A percentile compares a stretch with the other conserved stretches of the same genome.
Evolutionary conservation across 345 rosid species (phyloP).

Genomic region (Arabis hirsuta): DNA sequence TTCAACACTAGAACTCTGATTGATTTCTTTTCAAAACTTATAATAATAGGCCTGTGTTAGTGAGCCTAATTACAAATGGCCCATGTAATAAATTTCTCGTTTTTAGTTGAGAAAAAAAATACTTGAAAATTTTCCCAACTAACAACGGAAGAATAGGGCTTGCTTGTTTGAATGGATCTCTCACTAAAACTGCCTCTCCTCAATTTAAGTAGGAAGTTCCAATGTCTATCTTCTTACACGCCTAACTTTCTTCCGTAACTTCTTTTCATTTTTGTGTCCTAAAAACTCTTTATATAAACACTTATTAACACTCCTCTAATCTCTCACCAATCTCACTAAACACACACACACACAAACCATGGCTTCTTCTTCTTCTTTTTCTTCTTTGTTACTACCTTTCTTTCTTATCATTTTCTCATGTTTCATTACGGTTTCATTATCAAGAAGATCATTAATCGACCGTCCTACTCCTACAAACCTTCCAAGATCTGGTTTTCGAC

Average conservation of each 20-base stretch:
- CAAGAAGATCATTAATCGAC: constrained; percentile 40
- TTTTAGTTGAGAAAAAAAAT: constrained; percentile 15
- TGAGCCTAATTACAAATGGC: neutral
- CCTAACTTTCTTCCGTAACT: constrained; percentile 32
- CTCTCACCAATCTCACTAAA: constrained; percentile 23
- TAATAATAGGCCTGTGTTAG: neutral
- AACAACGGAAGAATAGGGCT: constrained; percentile 44
- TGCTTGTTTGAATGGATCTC: constrained; percentile 42
- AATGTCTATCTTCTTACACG: constrained; percentile 41
- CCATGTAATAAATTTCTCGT: neutral
- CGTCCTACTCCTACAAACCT: constrained; percentile 30
- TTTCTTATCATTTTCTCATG: constrained; percentile 35
- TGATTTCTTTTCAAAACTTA: neutral
- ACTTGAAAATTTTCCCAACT: constrained; percentile 14
- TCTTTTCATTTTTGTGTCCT: constrained; percentile 32
- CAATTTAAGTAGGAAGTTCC: constrained; percentile 44
- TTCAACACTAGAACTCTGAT: neutral
- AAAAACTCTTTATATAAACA: constrained; percentile 35
- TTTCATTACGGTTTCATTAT: constrained; percentile 22
- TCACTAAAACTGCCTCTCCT: constrained; percentile 32
- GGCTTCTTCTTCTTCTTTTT: constrained; percentile 36
- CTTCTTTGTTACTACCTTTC: constrained; percentile 25
- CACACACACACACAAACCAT: constrained; percentile 31
- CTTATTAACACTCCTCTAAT: constrained; percentile 20
- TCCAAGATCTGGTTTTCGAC: constrained; percentile 49